Evolutionary conservation across 352 stramenopile species (phyloP).

Genomic region (Pythium periplocum): DNA sequence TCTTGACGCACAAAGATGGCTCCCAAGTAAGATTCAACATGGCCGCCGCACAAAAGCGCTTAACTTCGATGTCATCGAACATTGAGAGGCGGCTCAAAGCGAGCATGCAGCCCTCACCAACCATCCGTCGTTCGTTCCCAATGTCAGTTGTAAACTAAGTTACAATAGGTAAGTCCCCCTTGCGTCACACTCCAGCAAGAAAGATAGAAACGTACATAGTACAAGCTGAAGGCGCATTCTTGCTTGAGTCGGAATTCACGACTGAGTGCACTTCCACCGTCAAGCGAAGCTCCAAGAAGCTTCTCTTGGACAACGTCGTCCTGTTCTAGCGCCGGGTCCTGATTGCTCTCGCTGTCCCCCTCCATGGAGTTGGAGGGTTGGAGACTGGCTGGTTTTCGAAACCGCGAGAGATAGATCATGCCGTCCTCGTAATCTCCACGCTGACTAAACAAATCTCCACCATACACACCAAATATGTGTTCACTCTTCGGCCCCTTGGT

Average conservation of each 20-base stretch:
- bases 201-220: slow-evolving; percentile 36
- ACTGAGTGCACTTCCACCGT: slow-evolving; percentile 28
- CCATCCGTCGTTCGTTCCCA: slow-evolving; percentile 73
- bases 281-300: slow-evolving; percentile 33
- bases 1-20: slow-evolving; percentile 26
- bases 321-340: slow-evolving; percentile 23
- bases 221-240: slow-evolving; percentile 78
- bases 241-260: slow-evolving; percentile 73
- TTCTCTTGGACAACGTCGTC: slow-evolving; percentile 54
- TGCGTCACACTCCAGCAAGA: no score
- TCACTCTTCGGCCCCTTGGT: slow-evolving; percentile 28
- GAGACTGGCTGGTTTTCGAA: slow-evolving; percentile 48
- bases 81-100: slow-evolving; percentile 65
- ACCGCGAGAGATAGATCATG: slow-evolving; percentile 86
- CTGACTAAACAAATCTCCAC: slow-evolving; percentile 79
- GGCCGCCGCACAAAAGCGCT: slow-evolving; percentile 75
- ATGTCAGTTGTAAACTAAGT: slow-evolving; percentile 49
- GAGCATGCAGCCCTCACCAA: slow-evolving; percentile 66
- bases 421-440: slow-evolving; percentile 79
- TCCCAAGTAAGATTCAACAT: slow-evolving; percentile 79
- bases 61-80: slow-evolving; percentile 80
- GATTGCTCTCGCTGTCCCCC: slow-evolving; percentile 25
- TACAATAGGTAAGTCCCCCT: no score
- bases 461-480: slow-evolving; percentile 58
- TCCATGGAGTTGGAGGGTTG: slow-evolving; percentile 18